Evolutionary conservation across 441 rosid species (phyloP).

Genomic region (Pelargonium cotyledonis): DNA sequence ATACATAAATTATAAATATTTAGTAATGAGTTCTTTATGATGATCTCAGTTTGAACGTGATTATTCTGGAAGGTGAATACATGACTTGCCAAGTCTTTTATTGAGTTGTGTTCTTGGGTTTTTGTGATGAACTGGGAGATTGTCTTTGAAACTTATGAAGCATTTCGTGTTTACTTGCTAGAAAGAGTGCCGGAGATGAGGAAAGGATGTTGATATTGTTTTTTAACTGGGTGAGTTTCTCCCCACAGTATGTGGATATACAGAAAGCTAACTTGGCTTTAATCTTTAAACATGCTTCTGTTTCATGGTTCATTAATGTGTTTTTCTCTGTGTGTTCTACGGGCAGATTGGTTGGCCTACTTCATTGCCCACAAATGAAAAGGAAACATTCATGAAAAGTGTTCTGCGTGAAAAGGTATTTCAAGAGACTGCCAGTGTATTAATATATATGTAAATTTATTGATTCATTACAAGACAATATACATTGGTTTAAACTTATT

Average conservation of each 20-base stretch:
- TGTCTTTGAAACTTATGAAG: slow-evolving; percentile 14
- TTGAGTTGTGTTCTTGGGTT: neutral
- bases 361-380: slow-evolving; percentile 83
- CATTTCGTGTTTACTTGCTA: slow-evolving; percentile 27
- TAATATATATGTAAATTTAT: too few species aligned
- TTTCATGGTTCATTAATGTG: slow-evolving; percentile 15
- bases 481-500: neutral
- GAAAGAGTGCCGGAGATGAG: slow-evolving; percentile 84
- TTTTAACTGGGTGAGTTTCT: slow-evolving; percentile 59
- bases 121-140: neutral
- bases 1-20: neutral
- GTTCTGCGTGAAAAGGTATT: slow-evolving; percentile 70
- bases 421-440: neutral
- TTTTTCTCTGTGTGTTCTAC: slow-evolving; percentile 9
- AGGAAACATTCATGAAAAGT: slow-evolving; percentile 55
- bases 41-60: neutral
- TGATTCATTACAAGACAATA: neutral
- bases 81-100: neutral
- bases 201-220: slow-evolving; percentile 73
- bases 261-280: neutral
- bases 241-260: slow-evolving; percentile 11
- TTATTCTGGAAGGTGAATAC: neutral
- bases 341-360: slow-evolving; percentile 95
- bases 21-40: neutral
- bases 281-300: slow-evolving; percentile 4